Base-by-base conservation (phyloP, 1,284 basidiomycete genomes). In the Rhodotorula sp. region DNA sequence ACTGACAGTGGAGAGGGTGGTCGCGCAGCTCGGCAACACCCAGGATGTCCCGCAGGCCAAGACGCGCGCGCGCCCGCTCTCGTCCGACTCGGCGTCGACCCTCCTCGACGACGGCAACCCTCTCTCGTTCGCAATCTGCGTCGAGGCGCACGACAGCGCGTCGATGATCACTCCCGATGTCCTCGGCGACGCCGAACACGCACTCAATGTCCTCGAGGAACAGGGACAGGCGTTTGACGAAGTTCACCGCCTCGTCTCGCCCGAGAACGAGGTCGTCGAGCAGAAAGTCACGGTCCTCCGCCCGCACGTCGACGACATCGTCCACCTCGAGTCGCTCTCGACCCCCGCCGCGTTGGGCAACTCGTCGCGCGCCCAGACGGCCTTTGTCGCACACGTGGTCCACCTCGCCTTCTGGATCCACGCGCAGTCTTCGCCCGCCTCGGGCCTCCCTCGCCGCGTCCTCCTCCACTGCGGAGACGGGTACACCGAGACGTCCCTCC, bases 401-500 rank as follows among this genome's bases (percentile, higher is more conserved):
- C 72, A 79, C 27, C 63, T 80, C 34, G 78, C 78, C 29, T 48
- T 69, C 19, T 81, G 80, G 79, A 77, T 81, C 59, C 72, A 79
- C 59, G 67, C 74, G 62, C 80, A 81, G 64, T 74, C 79, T 15
- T 56, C 46, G 24, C 69, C 73, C 2, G 47, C 62, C 24, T 53
- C 66, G 24, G 47, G 53, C 46, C 22, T 30, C 46, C 67, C 74
- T 27, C 63, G 75, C 49, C 68, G 76, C 22, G 67, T 77, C 30
- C 75, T 78, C 58, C 69, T 81, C 22, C 79, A 81, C 74, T 80
- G 80, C 64, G 71, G 64, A 19, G 79, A 81, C 66, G 79, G 79
- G 29, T 81, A 83, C 77, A 97, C 94, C 34, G 95, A 98, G 81
- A 90, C 90, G 27, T 91, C 90, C 48, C 87, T 95, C 22, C 86